phyloP scores from a whole-genome alignment of 345 rosid genomes.

The Garcia nutans region DNA sequence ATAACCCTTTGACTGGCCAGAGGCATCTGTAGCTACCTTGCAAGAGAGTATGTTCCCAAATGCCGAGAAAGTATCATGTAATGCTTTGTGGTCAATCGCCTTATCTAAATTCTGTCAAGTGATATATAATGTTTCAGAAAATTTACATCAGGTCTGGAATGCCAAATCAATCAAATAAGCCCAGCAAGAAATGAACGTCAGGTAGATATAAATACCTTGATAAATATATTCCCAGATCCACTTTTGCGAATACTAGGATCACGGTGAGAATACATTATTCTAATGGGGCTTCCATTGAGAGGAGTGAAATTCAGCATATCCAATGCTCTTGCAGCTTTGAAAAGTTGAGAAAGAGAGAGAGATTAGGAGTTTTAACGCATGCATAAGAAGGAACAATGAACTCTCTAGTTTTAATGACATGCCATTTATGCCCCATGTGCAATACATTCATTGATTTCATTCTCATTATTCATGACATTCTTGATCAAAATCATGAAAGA shows the following conservation, averaged over 20 bases:
- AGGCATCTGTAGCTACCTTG: constrained; percentile 81
- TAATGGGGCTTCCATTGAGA: constrained; percentile 68
- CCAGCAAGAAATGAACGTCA: background rate
- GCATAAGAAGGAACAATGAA: background rate
- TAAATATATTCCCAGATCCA: constrained; percentile 94
- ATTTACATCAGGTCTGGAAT: background rate
- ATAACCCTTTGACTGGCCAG: constrained; percentile 91
- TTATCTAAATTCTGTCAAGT: constrained; percentile 75
- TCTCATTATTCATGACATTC: background rate
- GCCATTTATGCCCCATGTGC: background rate
- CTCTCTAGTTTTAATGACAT: background rate
- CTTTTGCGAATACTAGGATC: constrained; percentile 75
- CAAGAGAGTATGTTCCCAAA: constrained; percentile 89
- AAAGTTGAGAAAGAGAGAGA: background rate
- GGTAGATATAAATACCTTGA: constrained; percentile 51
- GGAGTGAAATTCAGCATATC: constrained; percentile 74
- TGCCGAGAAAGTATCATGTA: constrained; percentile 76
- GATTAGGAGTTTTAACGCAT: background rate
- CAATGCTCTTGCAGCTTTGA: constrained; percentile 81
- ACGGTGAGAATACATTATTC: constrained; percentile 86
- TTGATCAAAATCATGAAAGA: background rate
- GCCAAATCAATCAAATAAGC: background rate
- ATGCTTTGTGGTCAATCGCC: constrained; percentile 82
- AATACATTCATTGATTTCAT: background rate
- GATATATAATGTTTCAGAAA: constrained; percentile 4